These are phyloP conservation scores for Termitomyces eurrhizus DNA, from an alignment of 768 basidiomycete genomes.

Conservation along the genomic window DNA sequence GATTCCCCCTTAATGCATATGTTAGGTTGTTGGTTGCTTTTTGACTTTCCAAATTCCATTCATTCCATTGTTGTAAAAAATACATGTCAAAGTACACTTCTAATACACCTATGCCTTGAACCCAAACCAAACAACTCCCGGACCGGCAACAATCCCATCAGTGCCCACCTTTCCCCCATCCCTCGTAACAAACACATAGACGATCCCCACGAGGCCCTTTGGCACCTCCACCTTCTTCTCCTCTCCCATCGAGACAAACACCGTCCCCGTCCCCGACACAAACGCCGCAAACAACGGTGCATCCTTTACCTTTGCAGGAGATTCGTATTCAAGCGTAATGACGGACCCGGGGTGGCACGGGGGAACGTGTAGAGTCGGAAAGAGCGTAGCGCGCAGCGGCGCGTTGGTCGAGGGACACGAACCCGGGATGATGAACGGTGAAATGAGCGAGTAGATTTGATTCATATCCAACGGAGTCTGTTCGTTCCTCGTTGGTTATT, in stretches of 20 bases:
- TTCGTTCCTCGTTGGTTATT: background rate
- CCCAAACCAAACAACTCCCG: conserved; percentile 40
- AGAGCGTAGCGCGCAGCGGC: conserved; percentile 40
- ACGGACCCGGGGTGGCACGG: conserved; percentile 12
- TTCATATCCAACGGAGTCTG: conserved; percentile 38
- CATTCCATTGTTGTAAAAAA: no score
- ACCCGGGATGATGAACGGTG: conserved; percentile 37
- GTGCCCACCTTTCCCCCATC: conserved; percentile 35
- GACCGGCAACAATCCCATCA: conserved; percentile 53
- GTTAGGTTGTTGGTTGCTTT: no score
- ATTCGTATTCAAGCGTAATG: conserved; percentile 24
- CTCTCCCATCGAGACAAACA: conserved; percentile 31
- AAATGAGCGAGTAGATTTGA: conserved; percentile 36
- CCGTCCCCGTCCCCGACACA: conserved; percentile 40
- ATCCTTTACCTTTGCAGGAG: background rate
- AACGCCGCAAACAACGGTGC: conserved; percentile 41
- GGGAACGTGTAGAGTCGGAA: conserved; percentile 37
- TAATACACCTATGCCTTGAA: conserved; percentile 12
- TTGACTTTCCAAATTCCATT: no score
- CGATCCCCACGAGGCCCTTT: conserved; percentile 38
- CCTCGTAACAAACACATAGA: conserved; percentile 47
- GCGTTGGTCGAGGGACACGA: conserved; percentile 51
- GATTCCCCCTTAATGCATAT: conserved; percentile 79
- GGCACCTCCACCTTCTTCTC: conserved; percentile 36
- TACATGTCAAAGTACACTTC: background rate